Conservation (phyloP, 2,329 filamentous ascomycete species). For the Herpotrichia juniperi region DNA sequence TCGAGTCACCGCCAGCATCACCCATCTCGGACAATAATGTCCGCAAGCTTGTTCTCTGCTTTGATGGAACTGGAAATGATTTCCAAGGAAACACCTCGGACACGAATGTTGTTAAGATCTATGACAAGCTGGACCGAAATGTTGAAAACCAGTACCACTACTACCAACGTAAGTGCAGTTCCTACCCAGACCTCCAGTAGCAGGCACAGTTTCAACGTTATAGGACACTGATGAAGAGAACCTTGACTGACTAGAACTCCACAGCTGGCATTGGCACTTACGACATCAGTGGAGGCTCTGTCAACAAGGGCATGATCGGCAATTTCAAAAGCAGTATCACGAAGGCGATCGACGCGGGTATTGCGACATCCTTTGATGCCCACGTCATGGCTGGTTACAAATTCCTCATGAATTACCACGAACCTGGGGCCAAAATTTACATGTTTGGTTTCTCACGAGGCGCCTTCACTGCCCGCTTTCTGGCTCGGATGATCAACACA, state of each 20-base stretch:
- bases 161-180: conserved; percentile 23
- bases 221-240: background rate
- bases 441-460: conserved; percentile 44
- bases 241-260: background rate
- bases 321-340: background rate
- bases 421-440: conserved; percentile 37
- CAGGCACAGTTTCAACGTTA: background rate
- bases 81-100: conserved; percentile 49
- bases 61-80: conserved; percentile 52
- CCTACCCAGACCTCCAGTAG: background rate
- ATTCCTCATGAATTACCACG: conserved; percentile 42
- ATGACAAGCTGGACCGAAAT: conserved; percentile 70
- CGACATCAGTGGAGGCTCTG: background rate
- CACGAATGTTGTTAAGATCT: conserved; percentile 68
- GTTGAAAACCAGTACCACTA: conserved; percentile 61
- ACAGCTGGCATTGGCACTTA: conserved; percentile 6
- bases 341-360: conserved; percentile 7
- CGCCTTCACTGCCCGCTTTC: conserved; percentile 42
- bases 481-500: conserved; percentile 30
- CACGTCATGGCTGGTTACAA: conserved; percentile 33
- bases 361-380: conserved; percentile 19
- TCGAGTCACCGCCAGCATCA: background rate
- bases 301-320: conserved; percentile 7
- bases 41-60: conserved; percentile 54
- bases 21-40: conserved; percentile 41